A percentile compares a stretch with the other conserved stretches of the same genome.
phyloP scores from a whole-genome alignment of 2,329 filamentous ascomycete species.

The Madurella mycetomatis region DNA sequence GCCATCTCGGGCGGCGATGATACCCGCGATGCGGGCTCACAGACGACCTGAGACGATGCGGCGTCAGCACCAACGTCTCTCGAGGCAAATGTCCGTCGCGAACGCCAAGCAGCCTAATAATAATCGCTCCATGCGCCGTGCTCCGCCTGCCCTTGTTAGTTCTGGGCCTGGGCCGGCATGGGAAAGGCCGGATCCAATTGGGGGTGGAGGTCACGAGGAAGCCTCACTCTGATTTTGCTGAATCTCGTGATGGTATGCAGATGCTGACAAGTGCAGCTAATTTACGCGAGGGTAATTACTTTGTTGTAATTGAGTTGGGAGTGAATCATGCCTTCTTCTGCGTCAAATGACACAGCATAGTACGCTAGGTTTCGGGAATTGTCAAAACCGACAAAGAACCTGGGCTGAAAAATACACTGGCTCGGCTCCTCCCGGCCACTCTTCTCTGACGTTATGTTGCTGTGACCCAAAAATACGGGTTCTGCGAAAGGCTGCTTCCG shows the following conservation, averaged over 20 bases:
- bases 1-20: constrained; percentile 17
- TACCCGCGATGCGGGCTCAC: constrained; percentile 3
- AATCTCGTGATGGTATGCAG: background rate
- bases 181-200: constrained; percentile 11
- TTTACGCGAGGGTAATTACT: too few relatives aligned
- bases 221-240: background rate
- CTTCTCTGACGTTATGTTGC: too few relatives aligned
- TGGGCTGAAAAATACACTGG: too few relatives aligned
- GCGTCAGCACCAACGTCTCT: background rate
- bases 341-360: too few relatives aligned
- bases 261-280: background rate
- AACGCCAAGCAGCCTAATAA: constrained; percentile 8
- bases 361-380: too few relatives aligned
- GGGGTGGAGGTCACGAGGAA: constrained; percentile 14
- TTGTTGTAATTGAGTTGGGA: too few relatives aligned
- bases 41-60: background rate
- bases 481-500: constrained; percentile 9
- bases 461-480: background rate
- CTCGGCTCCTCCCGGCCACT: too few relatives aligned
- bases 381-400: too few relatives aligned
- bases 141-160: constrained; percentile 7
- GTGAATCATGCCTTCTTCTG: too few relatives aligned
- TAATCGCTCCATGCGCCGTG: constrained; percentile 7
- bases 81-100: background rate
- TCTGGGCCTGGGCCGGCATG: constrained; percentile 4